A percentile compares a stretch with the other conserved stretches of the same genome.
phyloP scores from a whole-genome alignment of 2,329 filamentous ascomycete species.

The Arthroderma sp. region DNA sequence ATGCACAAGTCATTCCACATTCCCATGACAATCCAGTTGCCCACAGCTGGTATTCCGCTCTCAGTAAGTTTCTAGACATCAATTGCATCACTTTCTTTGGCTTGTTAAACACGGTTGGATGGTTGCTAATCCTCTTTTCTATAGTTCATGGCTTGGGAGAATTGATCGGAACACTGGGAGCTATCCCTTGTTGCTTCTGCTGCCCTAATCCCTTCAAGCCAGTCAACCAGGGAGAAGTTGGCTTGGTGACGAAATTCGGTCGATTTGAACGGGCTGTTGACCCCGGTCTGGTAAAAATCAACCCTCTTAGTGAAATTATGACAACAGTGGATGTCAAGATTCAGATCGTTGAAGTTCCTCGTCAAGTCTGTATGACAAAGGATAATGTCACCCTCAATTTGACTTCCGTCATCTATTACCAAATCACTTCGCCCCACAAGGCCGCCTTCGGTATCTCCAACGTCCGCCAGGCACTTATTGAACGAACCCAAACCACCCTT shows the following conservation, averaged over 20 bases:
- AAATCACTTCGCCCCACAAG: constrained; percentile 90
- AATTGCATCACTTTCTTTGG: not conserved
- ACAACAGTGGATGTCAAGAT: constrained; percentile 98
- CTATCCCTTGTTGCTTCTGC: constrained; percentile 78
- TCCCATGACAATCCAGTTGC: constrained; percentile 53
- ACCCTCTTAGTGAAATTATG: constrained; percentile 80
- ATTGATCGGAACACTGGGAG: constrained; percentile 64
- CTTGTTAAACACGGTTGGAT: not conserved
- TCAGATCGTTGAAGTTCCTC: constrained; percentile 88
- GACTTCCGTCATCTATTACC: constrained; percentile 98
- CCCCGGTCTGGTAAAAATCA: constrained; percentile 92
- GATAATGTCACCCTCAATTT: constrained; percentile 92
- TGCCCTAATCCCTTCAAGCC: constrained; percentile 95
- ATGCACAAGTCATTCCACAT: constrained; percentile 51
- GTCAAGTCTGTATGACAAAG: constrained; percentile 98
- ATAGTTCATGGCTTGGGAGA: constrained; percentile 60
- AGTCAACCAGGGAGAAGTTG: constrained; percentile 85
- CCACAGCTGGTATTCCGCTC: constrained; percentile 78
- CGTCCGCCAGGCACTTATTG: constrained; percentile 86
- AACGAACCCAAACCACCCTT: constrained; percentile 94
- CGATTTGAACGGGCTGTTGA: constrained; percentile 89
- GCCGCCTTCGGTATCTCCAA: constrained; percentile 93
- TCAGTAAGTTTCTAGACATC: constrained; percentile 49
- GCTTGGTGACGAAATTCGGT: constrained; percentile 90
- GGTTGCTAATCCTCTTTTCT: constrained; percentile 9